Base-by-base conservation (phyloP, 768 basidiomycete genomes). In the Nevesoporus exiguus region DNA sequence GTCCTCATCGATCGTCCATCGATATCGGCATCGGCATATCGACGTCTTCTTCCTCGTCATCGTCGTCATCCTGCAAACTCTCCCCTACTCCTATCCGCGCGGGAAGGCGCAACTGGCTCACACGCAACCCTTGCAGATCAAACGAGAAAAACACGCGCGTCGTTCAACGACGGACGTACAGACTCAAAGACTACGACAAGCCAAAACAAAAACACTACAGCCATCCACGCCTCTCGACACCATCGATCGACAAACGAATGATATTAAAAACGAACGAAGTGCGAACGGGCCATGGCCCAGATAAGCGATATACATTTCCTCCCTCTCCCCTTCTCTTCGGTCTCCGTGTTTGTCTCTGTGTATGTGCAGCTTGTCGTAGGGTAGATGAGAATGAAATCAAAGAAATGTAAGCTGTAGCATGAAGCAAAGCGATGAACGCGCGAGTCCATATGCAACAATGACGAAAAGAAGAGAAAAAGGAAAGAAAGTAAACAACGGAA, bases 231-330 rank as follows among this genome's bases (percentile, higher is more conserved):
- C 40, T 43, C 39, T 17, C 40, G 15, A 45, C 55, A 40, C 44
- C 37, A 54, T 25, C 42, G 25, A 29, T 61, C 55, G 41, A 55
- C 57, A 60, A 64, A 64, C 33, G 63, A 64, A 55, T 64, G 63
- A 63, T 63, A 66, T 63, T 64, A 52, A 56, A 66, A 66, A 66
- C 22, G 64, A 64, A 63, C 56, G 63, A 60, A 39, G 47, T 62
- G 63, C 17, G 52, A 62, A 41, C 34, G 52, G 27, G 39, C 43
- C 22, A 17, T n/a, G 11, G 57, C 41, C 40, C 43, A 47, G 17
- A 51, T 39, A 42, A 48, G 60, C 50, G 30, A 59, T 59, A 55
- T 51, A 59, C 19, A 33, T 43, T 47, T 40, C 43, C 17, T n/a
- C 30, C 33, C 7, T 27, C 27, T 8, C 8, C 27, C 27, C 27